Evolutionary conservation across 2,329 filamentous ascomycete genomes (phyloP), one percentile per base, ranked within the genome.

Genomic region (Penicillium sp.): DNA sequence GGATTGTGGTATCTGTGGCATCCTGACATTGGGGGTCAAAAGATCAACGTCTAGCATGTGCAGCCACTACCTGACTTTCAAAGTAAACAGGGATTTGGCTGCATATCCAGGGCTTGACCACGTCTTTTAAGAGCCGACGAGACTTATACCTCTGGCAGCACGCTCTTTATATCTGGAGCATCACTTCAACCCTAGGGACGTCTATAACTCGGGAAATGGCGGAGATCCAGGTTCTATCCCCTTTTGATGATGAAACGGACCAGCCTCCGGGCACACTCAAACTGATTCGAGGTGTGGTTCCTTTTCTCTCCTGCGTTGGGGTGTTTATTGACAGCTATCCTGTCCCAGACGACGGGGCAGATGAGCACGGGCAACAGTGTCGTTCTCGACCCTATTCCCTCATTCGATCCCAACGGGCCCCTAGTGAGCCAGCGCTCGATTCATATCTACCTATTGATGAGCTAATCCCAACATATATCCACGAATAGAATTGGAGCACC

Each of bases 401-500:
- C 70, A 0, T 64, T 61, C 38, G 65, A 68, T 16, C 64, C 66
- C 0, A 67, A 68, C 52, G 65, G 65, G 34, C 73, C 74, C 6
- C 58, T 76, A 56, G 72, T 71, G 52, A 21, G 54, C 3, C 6
- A 7, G 15, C 1, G 16, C 32, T 34, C 13, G 6, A 34, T 16
- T 16, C 32, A 34, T 8, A 15, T 34, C 5, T 34, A 5, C 31
- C 13, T 32, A 15, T 13, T 32, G 9, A 29, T 6, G 6, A 25
- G 23, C 41, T 40, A 8, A 31, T 5, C n/a, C 21, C 6, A 42
- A 7, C 7, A 3, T 4, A 10, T 39, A 46, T 27, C 25, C 25
- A 27, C 46, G 32, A 9, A 6, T 2, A 75, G 69, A 80, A 80
- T 60, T 80, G 78, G 78, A 69, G 71, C 16, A 70, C 61, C 44